Percentiles rank a stretch among this genome's conserved stretches.
phyloP scores from a whole-genome alignment of 2,329 filamentous ascomycete species.

The Rhexocercosporidium sp. region DNA sequence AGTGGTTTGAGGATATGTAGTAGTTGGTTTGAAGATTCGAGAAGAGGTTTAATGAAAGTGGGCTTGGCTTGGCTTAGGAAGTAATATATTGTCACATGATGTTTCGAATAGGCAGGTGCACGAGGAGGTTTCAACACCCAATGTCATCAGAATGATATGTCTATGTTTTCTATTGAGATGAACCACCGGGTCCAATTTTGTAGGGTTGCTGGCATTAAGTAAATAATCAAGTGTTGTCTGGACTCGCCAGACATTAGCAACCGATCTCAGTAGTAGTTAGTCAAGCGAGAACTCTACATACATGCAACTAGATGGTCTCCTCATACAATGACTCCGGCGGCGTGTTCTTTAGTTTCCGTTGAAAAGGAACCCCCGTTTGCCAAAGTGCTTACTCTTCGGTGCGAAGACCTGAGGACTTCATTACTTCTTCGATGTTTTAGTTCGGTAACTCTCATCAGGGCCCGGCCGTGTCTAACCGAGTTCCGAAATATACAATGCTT shows the following conservation, averaged over 20 bases:
- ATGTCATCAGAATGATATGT: background rate
- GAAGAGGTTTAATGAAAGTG: background rate
- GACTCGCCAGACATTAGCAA: too few species aligned
- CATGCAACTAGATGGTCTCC: too few species aligned
- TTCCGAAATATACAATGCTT: background rate
- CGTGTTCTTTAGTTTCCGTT: background rate
- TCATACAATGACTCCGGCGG: too few species aligned
- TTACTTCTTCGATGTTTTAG: background rate
- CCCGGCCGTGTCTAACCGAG: background rate
- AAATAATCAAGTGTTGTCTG: too few species aligned
- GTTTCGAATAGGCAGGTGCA: background rate
- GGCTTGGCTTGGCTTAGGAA: slow-evolving; percentile 7
- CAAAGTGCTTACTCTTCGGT: background rate
- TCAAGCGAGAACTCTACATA: too few species aligned
- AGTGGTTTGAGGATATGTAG: background rate
- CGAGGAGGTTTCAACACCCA: background rate
- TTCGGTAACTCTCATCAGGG: background rate
- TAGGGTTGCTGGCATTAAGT: background rate
- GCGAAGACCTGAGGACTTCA: background rate
- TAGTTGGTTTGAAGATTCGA: background rate
- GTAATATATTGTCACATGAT: slow-evolving; percentile 7
- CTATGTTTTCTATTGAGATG: background rate
- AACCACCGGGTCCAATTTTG: background rate
- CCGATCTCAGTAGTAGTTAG: too few species aligned
- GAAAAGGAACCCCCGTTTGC: too few species aligned